Evolutionary conservation across 192 early-diverging fungal genomes (phyloP).

Genomic region (Paraglomus brasilianum): DNA sequence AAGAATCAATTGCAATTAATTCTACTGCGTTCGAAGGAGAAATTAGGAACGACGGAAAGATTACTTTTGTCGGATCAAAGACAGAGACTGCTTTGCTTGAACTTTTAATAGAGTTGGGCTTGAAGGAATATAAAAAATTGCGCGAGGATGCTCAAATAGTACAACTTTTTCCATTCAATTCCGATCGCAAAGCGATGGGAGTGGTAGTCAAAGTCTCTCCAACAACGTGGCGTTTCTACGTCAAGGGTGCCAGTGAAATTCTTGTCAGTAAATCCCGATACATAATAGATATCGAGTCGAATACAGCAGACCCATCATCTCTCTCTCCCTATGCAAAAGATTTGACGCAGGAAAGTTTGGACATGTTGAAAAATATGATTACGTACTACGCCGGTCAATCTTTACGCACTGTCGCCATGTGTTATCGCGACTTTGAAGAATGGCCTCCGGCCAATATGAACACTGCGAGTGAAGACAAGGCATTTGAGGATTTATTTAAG

Average conservation of each 20-base stretch:
- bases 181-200: conserved; percentile 91
- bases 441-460: conserved; percentile 47
- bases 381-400: conserved; percentile 73
- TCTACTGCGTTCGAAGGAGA: conserved; percentile 71
- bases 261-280: conserved; percentile 66
- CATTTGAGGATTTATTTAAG: conserved; percentile 51
- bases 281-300: conserved; percentile 47
- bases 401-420: conserved; percentile 88
- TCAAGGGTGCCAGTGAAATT: conserved; percentile 95
- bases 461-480: conserved; percentile 49
- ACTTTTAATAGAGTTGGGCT: conserved; percentile 67
- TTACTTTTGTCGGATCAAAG: conserved; percentile 83
- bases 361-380: conserved; percentile 53
- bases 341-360: conserved; percentile 36
- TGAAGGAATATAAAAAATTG: conserved; percentile 58
- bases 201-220: conserved; percentile 56
- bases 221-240: conserved; percentile 68
- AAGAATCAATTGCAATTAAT: conserved; percentile 79
- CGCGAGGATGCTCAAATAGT: conserved; percentile 61
- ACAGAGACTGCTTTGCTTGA: conserved; percentile 91
- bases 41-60: conserved; percentile 43
- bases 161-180: conserved; percentile 88
- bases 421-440: conserved; percentile 78
- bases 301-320: conserved; percentile 29
- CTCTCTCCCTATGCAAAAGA: conserved; percentile 19